phyloP scores from a whole-genome alignment of 805 yeast species.

The Candida parachauliodes region DNA sequence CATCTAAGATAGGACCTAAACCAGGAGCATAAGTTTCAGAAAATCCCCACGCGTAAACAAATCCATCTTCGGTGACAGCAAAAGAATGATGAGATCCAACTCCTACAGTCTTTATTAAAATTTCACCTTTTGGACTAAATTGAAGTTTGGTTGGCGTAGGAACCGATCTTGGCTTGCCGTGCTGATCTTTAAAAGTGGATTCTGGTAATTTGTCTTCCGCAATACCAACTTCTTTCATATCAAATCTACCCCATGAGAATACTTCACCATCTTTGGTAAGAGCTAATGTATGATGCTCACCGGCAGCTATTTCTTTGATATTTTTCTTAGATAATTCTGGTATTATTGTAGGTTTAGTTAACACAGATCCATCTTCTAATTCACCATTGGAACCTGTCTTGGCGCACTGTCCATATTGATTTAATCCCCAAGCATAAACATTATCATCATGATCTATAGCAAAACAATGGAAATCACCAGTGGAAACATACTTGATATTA shows the following conservation, averaged over 20 bases:
- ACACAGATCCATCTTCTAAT: conserved; percentile 81
- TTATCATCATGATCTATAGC: conserved; percentile 74
- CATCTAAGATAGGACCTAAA: conserved; percentile 86
- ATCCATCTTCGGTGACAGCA: conserved; percentile 80
- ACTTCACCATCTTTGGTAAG: conserved; percentile 69
- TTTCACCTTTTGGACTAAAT: conserved; percentile 28
- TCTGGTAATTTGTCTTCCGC: conserved; percentile 62
- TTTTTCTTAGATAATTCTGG: conserved; percentile 56
- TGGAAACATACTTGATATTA: conserved; percentile 73
- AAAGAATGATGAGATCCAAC: conserved; percentile 92
- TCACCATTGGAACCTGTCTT: conserved; percentile 53
- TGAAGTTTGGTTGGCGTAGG: conserved; percentile 76
- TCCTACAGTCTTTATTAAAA: conserved; percentile 47
- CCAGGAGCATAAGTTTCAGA: conserved; percentile 97
- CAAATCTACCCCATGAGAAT: conserved; percentile 85
- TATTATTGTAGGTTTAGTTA: conserved; percentile 73
- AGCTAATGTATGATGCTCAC: conserved; percentile 91
- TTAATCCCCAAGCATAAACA: conserved; percentile 90
- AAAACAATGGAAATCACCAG: conserved; percentile 95
- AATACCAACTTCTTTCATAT: conserved; percentile 91
- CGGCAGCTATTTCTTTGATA: conserved; percentile 70
- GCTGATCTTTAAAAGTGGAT: conserved; percentile 70
- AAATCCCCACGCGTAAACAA: conserved; percentile 94
- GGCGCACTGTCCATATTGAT: conserved; percentile 97
- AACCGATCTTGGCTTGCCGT: conserved; percentile 77